A percentile compares a stretch with the other conserved stretches of the same genome.
Conservation (phyloP, 2,329 filamentous ascomycete genomes). For the Thyridium curvatum region DNA sequence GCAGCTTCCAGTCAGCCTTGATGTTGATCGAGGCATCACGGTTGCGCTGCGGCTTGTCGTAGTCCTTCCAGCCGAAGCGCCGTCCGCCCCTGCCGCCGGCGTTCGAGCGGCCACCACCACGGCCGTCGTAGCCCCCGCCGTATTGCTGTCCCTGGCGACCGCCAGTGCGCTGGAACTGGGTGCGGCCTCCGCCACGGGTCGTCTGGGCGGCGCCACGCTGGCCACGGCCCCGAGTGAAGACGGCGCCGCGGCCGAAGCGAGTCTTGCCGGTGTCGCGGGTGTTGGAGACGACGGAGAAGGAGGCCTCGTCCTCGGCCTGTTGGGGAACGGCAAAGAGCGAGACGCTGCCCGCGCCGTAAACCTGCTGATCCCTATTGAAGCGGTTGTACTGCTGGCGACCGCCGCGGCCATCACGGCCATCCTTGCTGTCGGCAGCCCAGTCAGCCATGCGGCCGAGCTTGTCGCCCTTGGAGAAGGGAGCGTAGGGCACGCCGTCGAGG, state of each 20-base stretch:
- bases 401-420: slow-evolving; percentile 62
- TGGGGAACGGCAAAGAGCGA: slow-evolving; percentile 80
- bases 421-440: slow-evolving; percentile 91
- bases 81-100: slow-evolving; percentile 70
- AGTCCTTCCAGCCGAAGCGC: slow-evolving; percentile 97
- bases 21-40: slow-evolving; percentile 95
- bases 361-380: slow-evolving; percentile 93
- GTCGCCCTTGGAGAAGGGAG: slow-evolving; percentile 97
- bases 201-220: slow-evolving; percentile 65
- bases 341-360: slow-evolving; percentile 85
- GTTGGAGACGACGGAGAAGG: slow-evolving; percentile 97
- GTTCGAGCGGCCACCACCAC: slow-evolving; percentile 58
- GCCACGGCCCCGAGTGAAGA: slow-evolving; percentile 84
- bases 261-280: slow-evolving; percentile 79
- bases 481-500: slow-evolving; percentile 91
- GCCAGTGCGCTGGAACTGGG: slow-evolving; percentile 64
- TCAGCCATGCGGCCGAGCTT: slow-evolving; percentile 99
- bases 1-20: slow-evolving; percentile 88
- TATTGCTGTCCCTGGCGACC: slow-evolving; percentile 60
- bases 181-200: slow-evolving; percentile 53
- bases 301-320: slow-evolving; percentile 88
- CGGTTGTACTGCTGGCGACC: slow-evolving; percentile 86
- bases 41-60: slow-evolving; percentile 95
- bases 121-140: slow-evolving; percentile 59
- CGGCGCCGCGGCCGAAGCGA: slow-evolving; percentile 82